Evolutionary conservation across 2,329 filamentous ascomycete species (phyloP), one percentile per base, ranked within the genome.

Genomic region (Botryosphaeria dothidea): DNA sequence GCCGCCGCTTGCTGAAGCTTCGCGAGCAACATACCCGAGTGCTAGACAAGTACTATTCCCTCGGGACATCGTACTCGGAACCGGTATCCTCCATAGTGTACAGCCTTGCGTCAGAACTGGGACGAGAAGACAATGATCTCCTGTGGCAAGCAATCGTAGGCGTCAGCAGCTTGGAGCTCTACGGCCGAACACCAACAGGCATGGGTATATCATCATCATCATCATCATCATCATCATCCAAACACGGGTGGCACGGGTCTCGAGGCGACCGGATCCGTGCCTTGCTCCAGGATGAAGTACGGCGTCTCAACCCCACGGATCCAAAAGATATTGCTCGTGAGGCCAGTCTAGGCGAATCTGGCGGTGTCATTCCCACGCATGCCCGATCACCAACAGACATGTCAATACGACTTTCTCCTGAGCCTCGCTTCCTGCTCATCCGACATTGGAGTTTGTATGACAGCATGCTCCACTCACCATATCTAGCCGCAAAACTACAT

Each of bases 371-470:
- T 62, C 93, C 92, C 7, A 97, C 92, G 0, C 93, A 92, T 23
- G 93, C 93, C 7, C 85, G 91, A 67, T 95, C 91, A 67, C 92
- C 95, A 5, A 94, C 93, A 63, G 95, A 99, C 77, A 96, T 88
- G 9, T 91, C 92, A 58, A 98, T 99, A 69, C 89, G 93, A 23
- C 82, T 99, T 43, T 97, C 93, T 0, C 95, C 95, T 0, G 95
- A 99, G 74, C 96, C 95, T 9, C 90, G 92, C 45, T 97, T 99
- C 70, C 85, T 98, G 27, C 86, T 99, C 0, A 92, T 98, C 62
- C 85, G 95, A 36, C 95, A 99, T 76, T 99, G 95, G 95, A 97
- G 92, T 70, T 83, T 99, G 15, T 98, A 98, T 77, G 95, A 99
- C 73, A 97, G 93, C 76, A 98, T 99, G 95, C 85, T 98, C 13